Evolutionary conservation across 2,329 filamentous ascomycete genomes (phyloP), one percentile per base, ranked within the genome.

Genomic region (Colletotrichum falcatum): DNA sequence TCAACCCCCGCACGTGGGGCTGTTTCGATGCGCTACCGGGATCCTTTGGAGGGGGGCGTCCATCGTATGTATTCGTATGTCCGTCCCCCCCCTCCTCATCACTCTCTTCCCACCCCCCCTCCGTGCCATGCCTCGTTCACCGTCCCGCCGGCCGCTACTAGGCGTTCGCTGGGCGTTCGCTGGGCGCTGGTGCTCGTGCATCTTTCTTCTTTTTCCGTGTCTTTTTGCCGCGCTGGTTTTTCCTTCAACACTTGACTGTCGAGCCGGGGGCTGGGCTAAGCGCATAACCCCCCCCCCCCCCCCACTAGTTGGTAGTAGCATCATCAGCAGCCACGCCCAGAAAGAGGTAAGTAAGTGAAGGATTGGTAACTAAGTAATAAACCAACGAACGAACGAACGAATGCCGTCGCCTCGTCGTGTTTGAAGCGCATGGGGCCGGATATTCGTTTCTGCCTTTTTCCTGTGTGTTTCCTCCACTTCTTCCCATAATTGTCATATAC

Each of bases 11-110:
- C 65, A 64, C 69, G 65, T 71, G 69, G 69, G 65, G 65, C 65
- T 70, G 69, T 65, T 71, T 70, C 65, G 65, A 71, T 71, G 69
- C 66, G 69, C 69, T 70, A 71, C 69, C 60, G 33, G 69, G 69
- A 71, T 65, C 37, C 65, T 67, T 44, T 44, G 20, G 42, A n/a
- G 3, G 18, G n/a, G 65, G 51, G 30, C 26, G 26, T 39, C 53
- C 61, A 49, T 65, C 23, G n/a, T n/a, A n/a, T n/a, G n/a, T n/a
- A 51, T 39, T 42, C 65, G 35, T 44, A n/a, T 28, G 28, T 33
- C 23, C 35, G 39, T 46, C 48, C 30, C 30, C 30, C 30, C 30
- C 30, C 30, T 7, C 30, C 55, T 39, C 35, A 12, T 37, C 35
- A 37, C 28, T 28, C 49, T 30, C 28, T 37, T 23, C 53, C 28